These are phyloP conservation scores for Hymenoscyphus albidus DNA, from an alignment of 2,329 filamentous ascomycete genomes.

Conservation along the genomic window DNA sequence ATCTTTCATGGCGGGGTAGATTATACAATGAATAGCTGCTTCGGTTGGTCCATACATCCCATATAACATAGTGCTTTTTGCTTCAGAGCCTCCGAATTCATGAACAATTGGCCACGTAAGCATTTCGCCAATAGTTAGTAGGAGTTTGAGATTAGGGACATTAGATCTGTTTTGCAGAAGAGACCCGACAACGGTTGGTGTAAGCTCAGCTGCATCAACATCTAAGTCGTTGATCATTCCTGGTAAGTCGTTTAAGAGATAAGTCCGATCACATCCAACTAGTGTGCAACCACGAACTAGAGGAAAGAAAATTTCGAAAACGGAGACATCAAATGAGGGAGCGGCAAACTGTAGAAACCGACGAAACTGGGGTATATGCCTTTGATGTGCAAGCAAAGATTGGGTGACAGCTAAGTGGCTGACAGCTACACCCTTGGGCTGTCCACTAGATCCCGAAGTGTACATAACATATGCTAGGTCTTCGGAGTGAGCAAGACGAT, in stretches of 20 bases:
- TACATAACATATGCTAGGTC: conserved; percentile 84
- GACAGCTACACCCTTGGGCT: conserved; percentile 81
- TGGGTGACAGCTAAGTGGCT: conserved; percentile 79
- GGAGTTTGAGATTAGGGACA: conserved; percentile 63
- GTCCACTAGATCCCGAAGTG: conserved; percentile 84
- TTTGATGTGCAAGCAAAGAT: conserved; percentile 75
- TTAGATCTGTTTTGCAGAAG: conserved; percentile 64
- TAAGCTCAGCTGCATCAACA: conserved; percentile 83
- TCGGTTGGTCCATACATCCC: conserved; percentile 96
- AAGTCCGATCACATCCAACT: conserved; percentile 63
- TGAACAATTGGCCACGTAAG: conserved; percentile 70
- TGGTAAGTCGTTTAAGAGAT: conserved; percentile 73
- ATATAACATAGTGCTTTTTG: conserved; percentile 63
- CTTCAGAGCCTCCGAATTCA: conserved; percentile 63
- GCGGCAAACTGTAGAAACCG: conserved; percentile 89
- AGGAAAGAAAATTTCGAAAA: conserved; percentile 94
- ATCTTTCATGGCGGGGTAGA: conserved; percentile 60
- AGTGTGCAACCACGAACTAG: conserved; percentile 70
- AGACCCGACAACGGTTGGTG: conserved; percentile 79
- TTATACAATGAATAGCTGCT: conserved; percentile 83
- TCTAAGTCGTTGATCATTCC: conserved; percentile 58
- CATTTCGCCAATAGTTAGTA: conserved; percentile 93
- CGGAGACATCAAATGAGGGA: conserved; percentile 89
- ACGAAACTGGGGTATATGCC: conserved; percentile 69
- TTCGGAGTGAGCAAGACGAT: conserved; percentile 18